Evolutionary conservation across 75 land plant genomes (phyloP), one percentile per base, ranked within the genome.

Genomic region (Gnetum montanum): DNA sequence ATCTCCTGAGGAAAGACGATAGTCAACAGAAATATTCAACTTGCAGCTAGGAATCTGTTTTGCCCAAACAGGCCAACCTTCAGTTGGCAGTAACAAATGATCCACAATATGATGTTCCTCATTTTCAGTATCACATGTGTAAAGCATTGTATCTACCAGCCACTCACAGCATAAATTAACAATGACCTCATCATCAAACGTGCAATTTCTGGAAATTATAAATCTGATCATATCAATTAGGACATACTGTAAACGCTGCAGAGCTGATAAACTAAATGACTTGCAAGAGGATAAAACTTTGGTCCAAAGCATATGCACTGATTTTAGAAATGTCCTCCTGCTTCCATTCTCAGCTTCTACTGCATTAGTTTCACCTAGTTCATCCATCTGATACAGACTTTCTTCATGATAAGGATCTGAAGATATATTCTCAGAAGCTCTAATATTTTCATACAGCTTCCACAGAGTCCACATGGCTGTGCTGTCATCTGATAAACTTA

Each of bases 51-150:
- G n/a, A n/a, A n/a, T n/a, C n/a, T n/a, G 75, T 36, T 24, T 36
- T 31, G 58, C 70, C 84, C 84, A 90, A 28, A 66, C 23, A 43
- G 91, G 87, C 96, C 90, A 90, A 22, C 15, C 66, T n/a, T 69
- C 72, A 45, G 31, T n/a, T 7, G 74, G 62, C 26, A 59, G 54
- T 23, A 90, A 69, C 53, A 81, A 40, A 16, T 56, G 61, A 46
- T 85, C 80, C 45, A 88, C 47, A 16, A 79, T 31, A 37, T 37
- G 35, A 50, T 81, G 84, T 35, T 67, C 65, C 34, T 81, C 73
- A 41, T 35, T 26, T 34, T 60, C 59, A 38, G 71, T 65, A 3
- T 41, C 58, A 48, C 79, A 67, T 4, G 78, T 36, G 46, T 49
- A 46, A 0, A 48, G 47, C 26, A 86, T 51, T 29, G 78, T 58